Percentiles rank a stretch among this genome's conserved stretches.
These are phyloP conservation scores for Leccinum rimulosum DNA, from an alignment of 768 basidiomycete genomes.

Conservation along the genomic window DNA sequence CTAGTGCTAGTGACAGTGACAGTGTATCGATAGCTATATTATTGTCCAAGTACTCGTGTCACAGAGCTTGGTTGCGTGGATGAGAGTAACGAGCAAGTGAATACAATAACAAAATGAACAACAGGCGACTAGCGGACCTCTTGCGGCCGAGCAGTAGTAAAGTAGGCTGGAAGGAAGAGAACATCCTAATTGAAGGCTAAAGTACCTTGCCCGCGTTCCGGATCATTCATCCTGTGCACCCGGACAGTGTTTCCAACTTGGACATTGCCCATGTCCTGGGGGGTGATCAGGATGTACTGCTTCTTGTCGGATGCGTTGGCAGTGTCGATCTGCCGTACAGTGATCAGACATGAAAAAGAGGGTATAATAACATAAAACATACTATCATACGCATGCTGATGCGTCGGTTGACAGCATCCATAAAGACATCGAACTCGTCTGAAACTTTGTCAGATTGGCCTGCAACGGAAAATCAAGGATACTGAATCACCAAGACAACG, in stretches of 20 bases:
- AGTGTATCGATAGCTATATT: not conserved
- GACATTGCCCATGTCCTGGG: conserved; percentile 86
- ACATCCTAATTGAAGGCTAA: conserved; percentile 32
- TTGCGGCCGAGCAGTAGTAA: not conserved
- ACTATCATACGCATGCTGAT: conserved; percentile 97
- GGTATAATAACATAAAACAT: conserved; percentile 18
- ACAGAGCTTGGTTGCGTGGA: not conserved
- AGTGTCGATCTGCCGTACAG: conserved; percentile 66
- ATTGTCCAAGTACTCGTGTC: not conserved
- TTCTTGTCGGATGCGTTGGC: conserved; percentile 85
- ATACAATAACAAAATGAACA: conserved; percentile 11
- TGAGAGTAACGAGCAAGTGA: conserved; percentile 5
- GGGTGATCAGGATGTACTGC: conserved; percentile 94
- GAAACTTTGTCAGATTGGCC: conserved; percentile 12
- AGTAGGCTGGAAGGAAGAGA: not conserved
- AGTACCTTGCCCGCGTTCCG: conserved; percentile 62
- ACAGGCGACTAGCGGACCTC: not conserved
- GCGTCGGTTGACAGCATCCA: conserved; percentile 90
- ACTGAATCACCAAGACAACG: conserved; percentile 73
- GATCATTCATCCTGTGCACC: conserved; percentile 76
- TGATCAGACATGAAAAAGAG: conserved; percentile 3
- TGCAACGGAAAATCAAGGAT: not conserved
- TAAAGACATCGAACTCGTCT: conserved; percentile 99
- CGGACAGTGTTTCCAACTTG: conserved; percentile 64
- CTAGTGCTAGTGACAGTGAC: not conserved